Percentiles rank a stretch among this genome's conserved stretches.
These are phyloP conservation scores for Taphrina deformans DNA, from an alignment of 1,139 yeast species.

Conservation along the genomic window DNA sequence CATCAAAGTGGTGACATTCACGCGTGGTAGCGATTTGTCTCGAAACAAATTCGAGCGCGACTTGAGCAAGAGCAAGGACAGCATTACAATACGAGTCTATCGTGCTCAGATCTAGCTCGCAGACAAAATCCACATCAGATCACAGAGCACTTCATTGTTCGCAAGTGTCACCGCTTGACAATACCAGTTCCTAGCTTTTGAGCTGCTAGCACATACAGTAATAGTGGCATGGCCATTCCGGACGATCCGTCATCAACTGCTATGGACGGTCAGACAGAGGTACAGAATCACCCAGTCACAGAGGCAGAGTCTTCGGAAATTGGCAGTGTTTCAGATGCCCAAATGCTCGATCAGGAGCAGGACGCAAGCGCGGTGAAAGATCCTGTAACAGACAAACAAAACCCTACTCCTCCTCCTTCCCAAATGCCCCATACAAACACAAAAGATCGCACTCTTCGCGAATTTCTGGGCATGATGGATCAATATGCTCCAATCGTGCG, in stretches of 20 bases:
- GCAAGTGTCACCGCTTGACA: too few relatives aligned
- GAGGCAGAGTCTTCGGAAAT: neutral
- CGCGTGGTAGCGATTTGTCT: too few relatives aligned
- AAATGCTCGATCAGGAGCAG: neutral
- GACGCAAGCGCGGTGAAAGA: too few relatives aligned
- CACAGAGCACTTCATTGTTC: too few relatives aligned
- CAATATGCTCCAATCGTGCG: conserved; percentile 79
- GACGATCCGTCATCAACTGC: neutral
- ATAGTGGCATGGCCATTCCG: neutral
- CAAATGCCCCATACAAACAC: conserved; percentile 16
- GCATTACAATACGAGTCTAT: too few relatives aligned
- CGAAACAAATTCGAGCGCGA: too few relatives aligned
- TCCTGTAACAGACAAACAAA: neutral
- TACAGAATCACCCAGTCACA: neutral
- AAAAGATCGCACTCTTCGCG: conserved; percentile 78
- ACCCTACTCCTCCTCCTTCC: neutral
- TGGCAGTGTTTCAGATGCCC: conserved; percentile 2
- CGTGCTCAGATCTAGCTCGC: too few relatives aligned
- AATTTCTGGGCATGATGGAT: conserved; percentile 83
- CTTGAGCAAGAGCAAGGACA: too few relatives aligned
- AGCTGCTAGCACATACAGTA: too few relatives aligned
- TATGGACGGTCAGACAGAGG: neutral
- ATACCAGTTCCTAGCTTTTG: too few relatives aligned
- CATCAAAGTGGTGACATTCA: too few relatives aligned
- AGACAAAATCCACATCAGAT: too few relatives aligned